Percentiles rank a stretch among this genome's conserved stretches.
Conservation (phyloP, 2,329 filamentous ascomycete species). For the Scedosporium apiospermum region DNA sequence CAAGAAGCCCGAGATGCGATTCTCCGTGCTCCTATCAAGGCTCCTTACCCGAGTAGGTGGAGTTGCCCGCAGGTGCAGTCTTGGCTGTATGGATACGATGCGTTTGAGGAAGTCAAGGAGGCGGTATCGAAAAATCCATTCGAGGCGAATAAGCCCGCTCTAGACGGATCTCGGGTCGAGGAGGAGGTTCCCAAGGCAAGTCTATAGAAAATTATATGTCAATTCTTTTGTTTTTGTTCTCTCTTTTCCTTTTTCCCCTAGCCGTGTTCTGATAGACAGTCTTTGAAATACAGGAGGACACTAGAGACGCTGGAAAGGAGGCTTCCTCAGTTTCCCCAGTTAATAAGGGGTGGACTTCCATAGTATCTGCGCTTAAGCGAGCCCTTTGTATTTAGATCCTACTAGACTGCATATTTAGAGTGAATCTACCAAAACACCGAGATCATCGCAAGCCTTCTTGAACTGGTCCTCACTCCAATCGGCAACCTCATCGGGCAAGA, state of each 20-base stretch:
- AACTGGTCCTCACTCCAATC: not conserved
- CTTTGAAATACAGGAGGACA: not conserved
- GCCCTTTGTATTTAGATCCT: not conserved
- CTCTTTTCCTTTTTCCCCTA: not conserved
- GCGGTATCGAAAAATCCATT: not conserved
- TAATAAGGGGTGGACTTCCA: not conserved
- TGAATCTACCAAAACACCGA: not conserved
- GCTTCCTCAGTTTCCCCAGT: not conserved
- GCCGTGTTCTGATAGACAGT: not conserved
- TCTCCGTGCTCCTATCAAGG: conserved; percentile 38
- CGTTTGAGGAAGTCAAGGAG: conserved; percentile 42
- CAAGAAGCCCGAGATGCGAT: conserved; percentile 21
- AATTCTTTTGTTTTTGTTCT: no score
- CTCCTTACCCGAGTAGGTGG: conserved; percentile 46
- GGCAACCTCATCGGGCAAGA: conserved; percentile 25
- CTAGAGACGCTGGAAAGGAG: not conserved
- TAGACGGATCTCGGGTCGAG: not conserved
- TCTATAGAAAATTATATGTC: not conserved
- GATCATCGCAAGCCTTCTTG: not conserved
- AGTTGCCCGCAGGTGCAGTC: conserved; percentile 53
- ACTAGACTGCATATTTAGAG: not conserved
- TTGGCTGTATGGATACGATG: conserved; percentile 58
- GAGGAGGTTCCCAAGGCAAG: not conserved
- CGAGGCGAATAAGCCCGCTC: not conserved
- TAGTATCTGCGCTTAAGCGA: not conserved